Evolutionary conservation across 169 alveolate genomes (phyloP).

Genomic region (Plasmodium falciparum): DNA sequence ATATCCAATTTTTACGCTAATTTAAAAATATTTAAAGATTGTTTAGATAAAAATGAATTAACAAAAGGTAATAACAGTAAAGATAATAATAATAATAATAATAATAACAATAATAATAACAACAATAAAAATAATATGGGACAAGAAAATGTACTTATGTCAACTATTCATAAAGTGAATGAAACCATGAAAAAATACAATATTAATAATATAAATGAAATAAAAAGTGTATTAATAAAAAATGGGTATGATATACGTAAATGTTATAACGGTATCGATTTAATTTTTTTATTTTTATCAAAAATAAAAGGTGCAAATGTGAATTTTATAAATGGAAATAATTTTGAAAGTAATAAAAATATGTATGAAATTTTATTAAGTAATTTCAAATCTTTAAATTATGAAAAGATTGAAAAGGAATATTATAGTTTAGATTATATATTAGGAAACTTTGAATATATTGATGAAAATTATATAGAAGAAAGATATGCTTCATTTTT

Average conservation of each 20-base stretch:
- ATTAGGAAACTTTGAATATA: constrained; percentile 24
- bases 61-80: not conserved
- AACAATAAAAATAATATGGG: not conserved
- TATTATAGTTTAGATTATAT: constrained; percentile 42
- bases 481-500: constrained; percentile 41
- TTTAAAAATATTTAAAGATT: constrained; percentile 41
- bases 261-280: constrained; percentile 55
- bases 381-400: constrained; percentile 23
- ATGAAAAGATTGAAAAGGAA: constrained; percentile 17
- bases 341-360: constrained; percentile 28
- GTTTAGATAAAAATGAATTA: not conserved
- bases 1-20: constrained; percentile 43
- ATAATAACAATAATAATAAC: not conserved
- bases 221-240: constrained; percentile 32
- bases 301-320: constrained; percentile 65
- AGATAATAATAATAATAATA: not conserved
- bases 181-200: constrained; percentile 59
- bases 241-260: constrained; percentile 61
- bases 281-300: constrained; percentile 46
- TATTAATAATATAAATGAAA: constrained; percentile 53
- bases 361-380: constrained; percentile 50
- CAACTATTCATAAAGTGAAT: constrained; percentile 22
- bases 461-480: constrained; percentile 53
- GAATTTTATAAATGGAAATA: constrained; percentile 30
- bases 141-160: constrained; percentile 1